Base-by-base conservation (phyloP, 345 rosid genomes). In the Eucalyptus tenuipes region DNA sequence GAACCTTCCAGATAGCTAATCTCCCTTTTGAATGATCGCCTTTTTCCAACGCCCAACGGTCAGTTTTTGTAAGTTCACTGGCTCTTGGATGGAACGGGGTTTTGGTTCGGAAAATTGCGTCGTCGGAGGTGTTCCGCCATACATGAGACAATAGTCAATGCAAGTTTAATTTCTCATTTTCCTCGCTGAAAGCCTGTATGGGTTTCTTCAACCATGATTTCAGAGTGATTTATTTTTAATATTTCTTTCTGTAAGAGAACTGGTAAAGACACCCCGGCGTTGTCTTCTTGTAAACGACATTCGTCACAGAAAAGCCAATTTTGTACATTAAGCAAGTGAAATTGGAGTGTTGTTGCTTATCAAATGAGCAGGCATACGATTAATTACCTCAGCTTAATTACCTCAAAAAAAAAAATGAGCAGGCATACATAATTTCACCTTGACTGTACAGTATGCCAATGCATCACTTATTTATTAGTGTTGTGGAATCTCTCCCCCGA, bases 1-100 rank as follows among this genome's bases (percentile, higher is more conserved):
- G 94, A 93, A 86, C 87, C 96, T 44, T 88, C 93, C 89, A 93
- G 91, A 91, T 97, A 85, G 89, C 31, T 13, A 7, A n/a, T 75
- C 84, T 40, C 82, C 20, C 84, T 40, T 40, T 10, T 40, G 29
- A 40, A 25, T 40, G 45, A 40, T 37, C 4, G 27, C 84, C 84
- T 40, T 40, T 10, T 33, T 20, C 8, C 4, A 13, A 37, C 2
- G 22, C 84, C 47, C 29, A 20, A 9, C 5, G 3, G 45, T 20
- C 27, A 75, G 47, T 75, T 75, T 75, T 75, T 20, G 47, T 75
- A 22, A 75, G 84, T 37, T 75, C 47, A 20, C 16, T 22, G 84
- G 29, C 84, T 75, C 16, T 75, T 20, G 47, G 29, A 20, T 75
- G 47, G 47, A 75, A 44, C 27, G 7, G 27, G 84, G 29, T 40